phyloP scores from a whole-genome alignment of 495 filamentous ascomycete species.

The Chaetomidium leptoderma region DNA sequence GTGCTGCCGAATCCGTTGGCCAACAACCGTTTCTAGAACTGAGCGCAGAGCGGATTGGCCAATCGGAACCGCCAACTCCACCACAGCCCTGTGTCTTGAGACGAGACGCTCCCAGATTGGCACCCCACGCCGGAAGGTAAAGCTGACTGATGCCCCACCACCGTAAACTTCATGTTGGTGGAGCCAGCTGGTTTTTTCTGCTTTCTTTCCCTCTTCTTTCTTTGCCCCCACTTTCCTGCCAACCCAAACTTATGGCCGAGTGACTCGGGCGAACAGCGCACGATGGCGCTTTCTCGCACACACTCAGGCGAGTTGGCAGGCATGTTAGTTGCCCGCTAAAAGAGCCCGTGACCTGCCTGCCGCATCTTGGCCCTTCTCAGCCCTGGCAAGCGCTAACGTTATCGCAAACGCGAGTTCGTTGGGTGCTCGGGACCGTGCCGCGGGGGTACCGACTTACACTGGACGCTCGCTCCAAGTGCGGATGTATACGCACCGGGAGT shows the following conservation, averaged over 20 bases:
- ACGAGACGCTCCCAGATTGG: background rate
- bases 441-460: background rate
- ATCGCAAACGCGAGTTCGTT: background rate
- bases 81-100: slow-evolving; percentile 7
- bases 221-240: slow-evolving; percentile 3
- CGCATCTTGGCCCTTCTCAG: too few species aligned
- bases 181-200: background rate
- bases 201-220: background rate
- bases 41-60: background rate
- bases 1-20: background rate
- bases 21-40: background rate
- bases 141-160: background rate
- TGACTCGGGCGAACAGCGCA: too few species aligned
- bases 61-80: slow-evolving; percentile 2
- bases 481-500: background rate
- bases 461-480: background rate
- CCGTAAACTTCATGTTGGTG: background rate
- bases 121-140: too few species aligned
- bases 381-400: too few species aligned
- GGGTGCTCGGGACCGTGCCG: background rate
- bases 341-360: too few species aligned
- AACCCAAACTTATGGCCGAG: background rate
- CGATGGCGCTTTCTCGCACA: too few species aligned
- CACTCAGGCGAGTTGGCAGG: background rate
- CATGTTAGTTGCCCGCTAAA: background rate